A percentile compares a stretch with the other conserved stretches of the same genome.
phyloP scores from a whole-genome alignment of 805 yeast genomes.

The Metschnikowia aberdeeniae region DNA sequence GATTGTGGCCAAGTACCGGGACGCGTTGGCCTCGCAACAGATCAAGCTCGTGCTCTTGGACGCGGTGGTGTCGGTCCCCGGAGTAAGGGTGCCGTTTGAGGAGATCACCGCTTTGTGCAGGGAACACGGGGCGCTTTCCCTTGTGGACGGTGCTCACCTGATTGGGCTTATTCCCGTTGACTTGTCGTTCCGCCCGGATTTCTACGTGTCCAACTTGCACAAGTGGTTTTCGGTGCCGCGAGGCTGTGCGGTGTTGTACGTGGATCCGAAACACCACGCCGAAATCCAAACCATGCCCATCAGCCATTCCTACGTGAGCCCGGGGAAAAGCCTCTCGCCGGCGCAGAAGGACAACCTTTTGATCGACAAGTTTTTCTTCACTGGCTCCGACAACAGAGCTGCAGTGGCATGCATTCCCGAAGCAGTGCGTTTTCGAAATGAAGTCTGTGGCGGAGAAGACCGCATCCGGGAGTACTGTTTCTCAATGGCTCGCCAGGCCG shows the following conservation, averaged over 20 bases:
- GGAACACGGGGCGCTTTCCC: constrained; percentile 44
- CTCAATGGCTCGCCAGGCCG: constrained; percentile 43
- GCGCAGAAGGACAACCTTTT: constrained; percentile 26
- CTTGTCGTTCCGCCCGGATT: constrained; percentile 51
- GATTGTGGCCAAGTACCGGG: constrained; percentile 22
- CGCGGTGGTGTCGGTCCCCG: constrained; percentile 62
- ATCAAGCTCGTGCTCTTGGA: constrained; percentile 50
- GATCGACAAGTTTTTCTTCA: constrained; percentile 45
- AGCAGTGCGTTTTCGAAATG: constrained; percentile 52
- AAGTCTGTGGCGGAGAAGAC: constrained; percentile 59
- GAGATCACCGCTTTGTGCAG: constrained; percentile 43
- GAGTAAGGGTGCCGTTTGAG: constrained; percentile 53
- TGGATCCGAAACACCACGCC: constrained; percentile 46
- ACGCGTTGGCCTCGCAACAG: constrained; percentile 17
- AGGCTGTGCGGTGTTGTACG: constrained; percentile 57
- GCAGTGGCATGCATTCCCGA: constrained; percentile 38
- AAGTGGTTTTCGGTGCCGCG: constrained; percentile 64
- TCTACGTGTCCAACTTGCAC: constrained; percentile 59
- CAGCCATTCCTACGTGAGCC: constrained; percentile 43
- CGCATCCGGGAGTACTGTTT: constrained; percentile 46
- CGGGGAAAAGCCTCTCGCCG: constrained; percentile 23
- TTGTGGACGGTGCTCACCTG: constrained; percentile 73
- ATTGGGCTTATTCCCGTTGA: constrained; percentile 51
- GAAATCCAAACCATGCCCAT: constrained; percentile 55
- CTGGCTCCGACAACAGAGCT: constrained; percentile 50